Conservation (phyloP, 116 monocot genomes). For the Trichopus zeylanicus region DNA sequence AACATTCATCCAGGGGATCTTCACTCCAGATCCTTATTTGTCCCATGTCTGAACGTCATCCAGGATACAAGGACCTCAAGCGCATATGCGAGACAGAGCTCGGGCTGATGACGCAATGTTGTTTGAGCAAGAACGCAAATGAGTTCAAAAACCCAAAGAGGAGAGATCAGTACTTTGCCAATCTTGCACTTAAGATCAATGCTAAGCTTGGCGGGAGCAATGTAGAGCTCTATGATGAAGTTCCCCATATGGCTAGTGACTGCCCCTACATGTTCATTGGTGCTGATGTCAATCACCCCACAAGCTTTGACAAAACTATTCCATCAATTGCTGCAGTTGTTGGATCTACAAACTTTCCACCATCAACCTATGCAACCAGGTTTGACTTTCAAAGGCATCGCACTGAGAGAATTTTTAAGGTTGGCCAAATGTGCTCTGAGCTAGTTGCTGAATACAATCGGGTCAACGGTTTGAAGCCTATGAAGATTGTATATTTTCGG, state of each 20-base stretch:
- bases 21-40: conserved; percentile 34
- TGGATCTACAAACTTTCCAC: conserved; percentile 10
- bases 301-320: conserved; percentile 4
- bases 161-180: conserved; percentile 23
- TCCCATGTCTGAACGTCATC: conserved; percentile 20
- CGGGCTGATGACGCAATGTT: conserved; percentile 46
- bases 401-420: too few species aligned
- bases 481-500: conserved; percentile 28
- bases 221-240: conserved; percentile 20
- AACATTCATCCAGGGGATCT: not conserved
- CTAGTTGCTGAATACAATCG: conserved; percentile 12
- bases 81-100: conserved; percentile 36
- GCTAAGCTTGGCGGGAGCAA: conserved; percentile 50
- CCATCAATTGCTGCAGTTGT: conserved; percentile 33
- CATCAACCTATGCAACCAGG: conserved; percentile 8
- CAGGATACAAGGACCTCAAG: conserved; percentile 42
- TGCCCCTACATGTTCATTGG: conserved; percentile 35
- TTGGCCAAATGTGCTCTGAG: conserved; percentile 21
- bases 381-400: conserved; percentile 9
- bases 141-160: conserved; percentile 2
- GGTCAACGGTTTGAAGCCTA: conserved; percentile 10
- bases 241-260: conserved; percentile 5
- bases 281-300: conserved; percentile 41
- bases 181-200: conserved; percentile 50
- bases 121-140: conserved; percentile 14